Evolutionary conservation across 169 alveolate species (phyloP), one percentile per base, ranked within the genome.

Genomic region (Cryptosporidium sp.): DNA sequence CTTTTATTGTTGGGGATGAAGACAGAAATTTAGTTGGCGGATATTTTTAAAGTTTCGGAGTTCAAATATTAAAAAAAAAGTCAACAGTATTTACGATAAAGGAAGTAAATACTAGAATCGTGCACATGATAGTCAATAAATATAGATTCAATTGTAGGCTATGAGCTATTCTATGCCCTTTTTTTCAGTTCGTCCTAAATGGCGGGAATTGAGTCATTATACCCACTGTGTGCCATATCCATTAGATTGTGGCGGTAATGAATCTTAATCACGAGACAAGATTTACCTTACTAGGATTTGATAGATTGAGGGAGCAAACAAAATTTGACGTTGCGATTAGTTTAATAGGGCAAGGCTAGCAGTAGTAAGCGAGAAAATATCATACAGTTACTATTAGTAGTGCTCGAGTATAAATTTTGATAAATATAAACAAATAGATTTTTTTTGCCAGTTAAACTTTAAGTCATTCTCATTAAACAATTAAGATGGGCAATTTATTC

Each of bases 401-500:
- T 26, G 29, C 18, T 9, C n/a, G 21, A 26, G 39, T 12, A 55
- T 21, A 21, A 14, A 55, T 55, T 55, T 55, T 55, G n/a, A 48
- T 48, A 1, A 48, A 48, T 16, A 14, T 2, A 48, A 3, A 4
- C 14, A 6, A 1, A 48, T 55, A 3, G 6, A 3, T 26, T 55
- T 55, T 55, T 55, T 55, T 23, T n/a, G 35, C 67, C 7, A 55
- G 67, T 52, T 52, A 55, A 55, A 12, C 21, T 14, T 48, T 55
- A n/a, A 55, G 9, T 9, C 29, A 21, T 55, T 23, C 21, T 51
- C 62, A 51, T 1, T 21, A 55, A 55, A 55, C 26, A 65, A 65
- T 37, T 33, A 74, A 74, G 21, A 80, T 80, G 89, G 89, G 89
- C 14, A 80, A 80, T 41, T 26, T 41, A 31, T 21, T 80, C 14